Evolutionary conservation across 139 green algal genomes (phyloP).

Genomic region (Volvox reticuliferus): DNA sequence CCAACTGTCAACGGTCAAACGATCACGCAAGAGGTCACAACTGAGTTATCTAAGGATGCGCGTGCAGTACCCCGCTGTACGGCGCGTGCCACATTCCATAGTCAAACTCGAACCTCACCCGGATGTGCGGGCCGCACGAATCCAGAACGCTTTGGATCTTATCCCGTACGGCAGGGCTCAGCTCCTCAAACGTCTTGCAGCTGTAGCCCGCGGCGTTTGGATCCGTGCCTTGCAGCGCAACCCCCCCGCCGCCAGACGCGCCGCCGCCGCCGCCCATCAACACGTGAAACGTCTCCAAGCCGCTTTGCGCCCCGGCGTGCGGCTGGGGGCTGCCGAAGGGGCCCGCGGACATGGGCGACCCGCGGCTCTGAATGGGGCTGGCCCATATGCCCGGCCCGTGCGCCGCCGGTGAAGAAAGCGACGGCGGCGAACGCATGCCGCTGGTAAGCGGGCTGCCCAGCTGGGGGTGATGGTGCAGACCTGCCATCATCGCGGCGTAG

Average conservation of each 20-base stretch:
- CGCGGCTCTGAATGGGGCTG: neutral
- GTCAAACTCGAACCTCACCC: neutral
- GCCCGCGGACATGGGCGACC: neutral
- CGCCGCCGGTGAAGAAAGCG: conserved; percentile 7
- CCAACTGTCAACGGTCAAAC: no score
- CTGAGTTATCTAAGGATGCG: no score
- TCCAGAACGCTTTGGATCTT: conserved; percentile 47
- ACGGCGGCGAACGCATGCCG: conserved; percentile 18
- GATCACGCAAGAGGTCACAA: no score
- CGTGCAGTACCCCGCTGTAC: neutral
- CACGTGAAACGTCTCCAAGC: conserved; percentile 24
- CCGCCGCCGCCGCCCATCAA: conserved; percentile 5
- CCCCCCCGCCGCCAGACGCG: neutral
- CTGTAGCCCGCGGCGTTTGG: conserved; percentile 13
- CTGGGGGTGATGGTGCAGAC: neutral
- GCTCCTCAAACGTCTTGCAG: conserved; percentile 35
- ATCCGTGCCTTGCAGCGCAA: conserved; percentile 9
- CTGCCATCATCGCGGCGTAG: neutral
- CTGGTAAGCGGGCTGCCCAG: neutral
- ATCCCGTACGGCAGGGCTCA: conserved; percentile 12
- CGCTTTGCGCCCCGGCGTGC: neutral
- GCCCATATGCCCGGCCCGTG: neutral
- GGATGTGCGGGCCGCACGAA: conserved; percentile 33
- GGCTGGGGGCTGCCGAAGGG: neutral
- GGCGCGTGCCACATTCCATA: no score